These are phyloP conservation scores for Magnusiomyces suaveolens DNA, from an alignment of 1,139 yeast genomes.

Conservation along the genomic window DNA sequence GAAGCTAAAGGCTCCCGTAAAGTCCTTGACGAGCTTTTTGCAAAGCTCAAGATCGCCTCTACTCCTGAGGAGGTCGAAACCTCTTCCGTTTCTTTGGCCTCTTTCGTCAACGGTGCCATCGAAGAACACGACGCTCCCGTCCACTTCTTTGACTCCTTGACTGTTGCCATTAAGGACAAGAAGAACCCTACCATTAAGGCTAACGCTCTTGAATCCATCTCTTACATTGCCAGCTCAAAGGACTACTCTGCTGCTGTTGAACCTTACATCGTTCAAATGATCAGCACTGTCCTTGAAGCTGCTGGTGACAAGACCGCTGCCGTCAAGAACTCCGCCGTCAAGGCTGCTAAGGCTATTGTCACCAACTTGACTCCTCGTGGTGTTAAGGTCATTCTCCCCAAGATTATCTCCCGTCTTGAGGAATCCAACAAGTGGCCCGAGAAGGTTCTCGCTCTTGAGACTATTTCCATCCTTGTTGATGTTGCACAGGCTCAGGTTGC, in stretches of 20 bases:
- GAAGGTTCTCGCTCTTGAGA: slow-evolving; percentile 82
- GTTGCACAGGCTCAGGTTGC: slow-evolving; percentile 94
- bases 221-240: slow-evolving; percentile 73
- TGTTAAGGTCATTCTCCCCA: slow-evolving; percentile 82
- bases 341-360: slow-evolving; percentile 69
- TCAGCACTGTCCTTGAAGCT: slow-evolving; percentile 59
- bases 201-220: slow-evolving; percentile 76
- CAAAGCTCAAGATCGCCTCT: slow-evolving; percentile 82
- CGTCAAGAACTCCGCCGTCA: slow-evolving; percentile 57
- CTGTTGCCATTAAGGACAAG: slow-evolving; percentile 76
- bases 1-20: slow-evolving; percentile 31
- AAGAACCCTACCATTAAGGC: slow-evolving; percentile 43
- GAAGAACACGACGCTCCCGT: slow-evolving; percentile 98
- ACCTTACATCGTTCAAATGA: slow-evolving; percentile 79
- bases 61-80: slow-evolving; percentile 65
- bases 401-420: slow-evolving; percentile 57
- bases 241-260: slow-evolving; percentile 86
- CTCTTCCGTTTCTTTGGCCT: slow-evolving; percentile 84
- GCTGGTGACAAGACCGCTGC: slow-evolving; percentile 86
- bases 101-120: slow-evolving; percentile 92
- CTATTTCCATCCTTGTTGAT: slow-evolving; percentile 81
- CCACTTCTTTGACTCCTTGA: slow-evolving; percentile 71
- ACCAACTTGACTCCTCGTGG: slow-evolving; percentile 84
- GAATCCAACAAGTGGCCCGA: slow-evolving; percentile 94
- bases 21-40: slow-evolving; percentile 89